phyloP scores from a whole-genome alignment of 495 filamentous ascomycete species.

The Chaetomidium leptoderma region DNA sequence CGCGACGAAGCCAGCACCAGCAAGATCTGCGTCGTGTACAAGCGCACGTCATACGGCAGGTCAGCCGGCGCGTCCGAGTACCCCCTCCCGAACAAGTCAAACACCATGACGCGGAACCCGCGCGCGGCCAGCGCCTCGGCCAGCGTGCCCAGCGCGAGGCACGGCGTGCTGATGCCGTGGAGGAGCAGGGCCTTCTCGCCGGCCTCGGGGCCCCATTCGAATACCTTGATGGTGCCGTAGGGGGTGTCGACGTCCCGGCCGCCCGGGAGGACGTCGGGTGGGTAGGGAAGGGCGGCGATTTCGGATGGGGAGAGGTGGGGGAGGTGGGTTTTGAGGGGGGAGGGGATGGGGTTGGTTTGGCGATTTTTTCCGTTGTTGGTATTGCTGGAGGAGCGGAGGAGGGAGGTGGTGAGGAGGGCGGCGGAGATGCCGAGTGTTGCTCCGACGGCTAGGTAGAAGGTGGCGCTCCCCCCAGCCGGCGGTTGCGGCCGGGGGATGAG shows the following conservation, averaged over 20 bases:
- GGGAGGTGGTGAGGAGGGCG: constrained; percentile 14
- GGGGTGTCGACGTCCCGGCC: constrained; percentile 67
- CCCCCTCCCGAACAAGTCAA: constrained; percentile 77
- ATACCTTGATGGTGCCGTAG: constrained; percentile 68
- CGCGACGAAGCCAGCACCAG: constrained; percentile 64
- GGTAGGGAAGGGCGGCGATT: constrained; percentile 53
- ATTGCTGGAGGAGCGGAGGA: constrained; percentile 6
- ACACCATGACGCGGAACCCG: constrained; percentile 74
- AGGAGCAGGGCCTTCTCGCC: constrained; percentile 71
- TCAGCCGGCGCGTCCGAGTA: constrained; percentile 67
- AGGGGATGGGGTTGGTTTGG: constrained; percentile 13
- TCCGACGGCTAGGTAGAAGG: constrained; percentile 23
- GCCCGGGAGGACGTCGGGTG: constrained; percentile 69
- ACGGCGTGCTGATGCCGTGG: constrained; percentile 78
- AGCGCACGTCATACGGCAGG: constrained; percentile 60
- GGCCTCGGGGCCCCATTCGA: constrained; percentile 73
- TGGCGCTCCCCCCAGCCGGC: not conserved
- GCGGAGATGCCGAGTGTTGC: constrained; percentile 17
- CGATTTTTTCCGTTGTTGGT: not conserved
- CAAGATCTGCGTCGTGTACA: constrained; percentile 72
- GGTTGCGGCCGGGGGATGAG: constrained; percentile 1
- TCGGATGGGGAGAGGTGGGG: constrained; percentile 21
- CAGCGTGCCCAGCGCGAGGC: constrained; percentile 59
- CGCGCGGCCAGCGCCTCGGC: constrained; percentile 57
- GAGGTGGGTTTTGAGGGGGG: constrained; percentile 26